A percentile compares a stretch with the other conserved stretches of the same genome.
Evolutionary conservation across 768 basidiomycete species (phyloP).

Genomic region (Tulasnella calospora): DNA sequence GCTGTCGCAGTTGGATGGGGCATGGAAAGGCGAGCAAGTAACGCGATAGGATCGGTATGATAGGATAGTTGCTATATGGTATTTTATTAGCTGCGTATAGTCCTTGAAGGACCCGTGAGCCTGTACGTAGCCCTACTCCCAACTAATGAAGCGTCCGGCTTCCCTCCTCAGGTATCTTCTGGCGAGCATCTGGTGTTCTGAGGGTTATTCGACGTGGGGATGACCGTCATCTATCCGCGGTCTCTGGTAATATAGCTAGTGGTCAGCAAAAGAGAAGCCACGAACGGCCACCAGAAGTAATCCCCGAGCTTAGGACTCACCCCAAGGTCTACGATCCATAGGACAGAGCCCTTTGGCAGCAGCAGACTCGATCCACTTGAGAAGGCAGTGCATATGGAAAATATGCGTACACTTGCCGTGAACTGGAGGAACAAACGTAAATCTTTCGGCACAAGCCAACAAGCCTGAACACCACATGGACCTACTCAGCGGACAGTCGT

Average conservation of each 20-base stretch:
- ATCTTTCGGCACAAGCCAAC: conserved; percentile 1
- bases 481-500: conserved; percentile 88
- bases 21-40: conserved; percentile 45
- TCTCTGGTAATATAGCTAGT: conserved; percentile 1
- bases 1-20: conserved; percentile 72
- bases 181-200: neutral
- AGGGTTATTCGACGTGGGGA: neutral
- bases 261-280: neutral
- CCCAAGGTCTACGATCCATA: conserved; percentile 94
- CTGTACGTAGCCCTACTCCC: neutral
- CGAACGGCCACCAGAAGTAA: neutral
- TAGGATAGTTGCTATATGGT: neutral
- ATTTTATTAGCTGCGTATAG: neutral
- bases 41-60: neutral
- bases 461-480: conserved; percentile 29
- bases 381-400: conserved; percentile 97
- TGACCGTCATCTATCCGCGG: conserved; percentile 20
- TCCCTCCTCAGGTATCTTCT: neutral
- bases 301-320: conserved; percentile 47
- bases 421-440: conserved; percentile 47
- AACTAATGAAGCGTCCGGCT: no score
- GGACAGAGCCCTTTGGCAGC: conserved; percentile 95
- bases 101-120: neutral
- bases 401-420: conserved; percentile 98
- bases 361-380: conserved; percentile 90